Evolutionary conservation across 805 yeast genomes (phyloP), one percentile per base, ranked within the genome.

Genomic region (Candida railenensis): DNA sequence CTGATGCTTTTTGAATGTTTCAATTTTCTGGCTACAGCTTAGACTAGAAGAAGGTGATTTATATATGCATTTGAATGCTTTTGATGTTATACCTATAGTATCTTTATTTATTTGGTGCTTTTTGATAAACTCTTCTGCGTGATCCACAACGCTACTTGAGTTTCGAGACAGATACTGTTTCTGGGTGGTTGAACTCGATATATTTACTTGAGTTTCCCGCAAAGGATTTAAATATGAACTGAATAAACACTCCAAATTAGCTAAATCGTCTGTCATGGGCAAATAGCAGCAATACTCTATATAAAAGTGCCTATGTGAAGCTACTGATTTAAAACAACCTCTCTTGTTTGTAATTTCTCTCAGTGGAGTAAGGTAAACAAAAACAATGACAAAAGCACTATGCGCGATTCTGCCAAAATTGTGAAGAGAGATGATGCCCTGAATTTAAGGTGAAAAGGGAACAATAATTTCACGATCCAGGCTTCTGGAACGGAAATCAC

Each of bases 1-100:
- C 39, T 67, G 69, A 45, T 67, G 69, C 25, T 53, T 57, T 39
- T 58, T 58, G 15, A 63, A 43, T 12, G 51, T 18, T 42, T 47
- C 21, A 46, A 37, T 9, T 5, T 25, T 25, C 30, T 25, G 9
- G 11, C 9, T 11, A 25, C 9, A 25, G 30, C 5, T 25, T 25
- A 25, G 11, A 5, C 30, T 25, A 25, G 30, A 7, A 5, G 11
- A 25, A 11, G 30, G 11, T 5, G 30, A 38, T 4, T 51, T 40
- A 34, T 59, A 55, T 20, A 56, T 46, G 38, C 61, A 52, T 42
- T 46, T 53, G 48, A 61, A 57, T 16, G 52, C 48, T n/a, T 55
- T 46, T 12, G 52, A 47, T 9, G 46, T 16, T 5, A 43, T 25
- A 34, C 14, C 52, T 20, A 43, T 40, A 28, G 12, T 20, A 3